Evolutionary conservation across 140 eudicot genomes (phyloP), one percentile per base, ranked within the genome.

Genomic region (Senecio squalidus): DNA sequence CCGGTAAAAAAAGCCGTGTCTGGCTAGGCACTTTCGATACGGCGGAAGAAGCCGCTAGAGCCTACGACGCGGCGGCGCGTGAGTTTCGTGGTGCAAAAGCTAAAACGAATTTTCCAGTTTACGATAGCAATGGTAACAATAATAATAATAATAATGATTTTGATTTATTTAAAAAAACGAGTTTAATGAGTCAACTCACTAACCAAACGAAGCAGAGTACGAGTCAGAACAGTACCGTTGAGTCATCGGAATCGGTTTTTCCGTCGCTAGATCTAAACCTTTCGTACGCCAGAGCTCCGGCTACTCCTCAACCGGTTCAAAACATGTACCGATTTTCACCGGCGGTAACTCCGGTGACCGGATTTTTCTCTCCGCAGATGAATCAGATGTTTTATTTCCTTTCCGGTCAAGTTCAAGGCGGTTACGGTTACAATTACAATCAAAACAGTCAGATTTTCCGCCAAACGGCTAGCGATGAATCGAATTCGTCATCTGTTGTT

Each of bases 1-100:
- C 91, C 8, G 66, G 69, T 0, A 82, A 78, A 44, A 82, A 79
- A 28, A 64, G 71, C 68, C 83, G 91, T 8, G 91, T 82, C 1
- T 82, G 91, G 91, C 36, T 82, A 9, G 91, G 91, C 0, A 82
- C 91, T 5, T 82, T 75, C 26, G 91, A 82, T 55, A 75, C 91
- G 17, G 80, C 85, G 9, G 83, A 78, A 46, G 80, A 75, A 49
- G 91, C 91, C 1, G 91, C 91, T 0, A 31, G 43, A 6, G 91
- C 85, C 3, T 82, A 82, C 62, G 91, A 82, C 34, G 31, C 61
- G 8, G 91, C 91, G 41, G 85, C 91, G 11, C 70, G 77, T 43
- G 34, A 50, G 33, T 73, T 82, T 49, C 82, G 85, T 23, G 85
- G 85, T 8, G 57, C 64, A 9, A 78, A 75, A 40, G 90, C 90